Evolutionary conservation across 495 filamentous ascomycete genomes (phyloP), one percentile per base, ranked within the genome.

Genomic region (Talaromyces nanjingensis): DNA sequence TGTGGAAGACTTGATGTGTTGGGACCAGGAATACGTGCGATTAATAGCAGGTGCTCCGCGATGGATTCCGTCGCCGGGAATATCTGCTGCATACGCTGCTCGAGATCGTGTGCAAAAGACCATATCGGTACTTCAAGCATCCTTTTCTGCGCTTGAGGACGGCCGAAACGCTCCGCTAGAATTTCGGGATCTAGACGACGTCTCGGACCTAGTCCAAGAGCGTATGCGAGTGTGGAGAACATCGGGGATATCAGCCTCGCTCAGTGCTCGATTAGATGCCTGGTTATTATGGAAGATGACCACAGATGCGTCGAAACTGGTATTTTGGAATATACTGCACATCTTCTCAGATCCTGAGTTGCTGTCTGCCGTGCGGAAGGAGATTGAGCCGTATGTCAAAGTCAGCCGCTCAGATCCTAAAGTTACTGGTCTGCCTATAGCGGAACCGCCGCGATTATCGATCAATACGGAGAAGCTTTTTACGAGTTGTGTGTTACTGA

Each of bases 301-400:
- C 62, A 80, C 79, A 9, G 81, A 87, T 62, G 70, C 78, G 2
- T 76, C 80, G 14, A 76, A 79, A 33, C 71, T 81, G 54, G 77
- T 80, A 2, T 87, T 84, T 68, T 88, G 85, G 85, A 77, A 78
- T 55, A 58, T 87, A 20, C 66, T 84, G 16, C 84, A 79, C 59
- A 78, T 88, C 34, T 80, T 80, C 63, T 69, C 77, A 12, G 78
- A 77, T 25, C 73, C 75, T 9, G 68, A 67, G 1, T 73, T 85
- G 22, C 63, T 85, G 8, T 70, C 72, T n/a, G 72, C 74, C 4
- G 75, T 89, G 20, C 77, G 81, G 14, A 71, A 75, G 24, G 87
- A 89, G 67, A 80, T 84, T 8, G 69, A 69, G 3, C 73, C 79
- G 0, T 84, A 72, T 55, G 79, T 76, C 8, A 72, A 74, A 49